phyloP scores from a whole-genome alignment of 2,329 filamentous ascomycete genomes.

The Cercospora beticola region DNA sequence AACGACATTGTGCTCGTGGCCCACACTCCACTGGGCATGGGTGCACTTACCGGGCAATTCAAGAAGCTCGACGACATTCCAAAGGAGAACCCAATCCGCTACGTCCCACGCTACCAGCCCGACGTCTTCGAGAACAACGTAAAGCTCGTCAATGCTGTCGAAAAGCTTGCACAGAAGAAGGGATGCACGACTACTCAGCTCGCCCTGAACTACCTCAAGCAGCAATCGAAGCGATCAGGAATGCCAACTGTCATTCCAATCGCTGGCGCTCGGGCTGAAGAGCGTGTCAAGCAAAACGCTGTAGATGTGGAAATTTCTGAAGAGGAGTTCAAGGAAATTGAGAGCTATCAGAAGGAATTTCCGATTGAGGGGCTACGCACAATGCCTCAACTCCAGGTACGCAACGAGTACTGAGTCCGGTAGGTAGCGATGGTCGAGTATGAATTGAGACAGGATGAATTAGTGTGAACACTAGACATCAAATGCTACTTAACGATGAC shows the following conservation, averaged over 20 bases:
- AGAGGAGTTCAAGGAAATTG: background rate
- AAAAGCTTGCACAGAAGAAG: conserved; percentile 60
- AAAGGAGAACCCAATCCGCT: conserved; percentile 48
- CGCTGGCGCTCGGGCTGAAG: background rate
- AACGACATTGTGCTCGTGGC: background rate
- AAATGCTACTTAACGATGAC: background rate
- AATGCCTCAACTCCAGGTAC: background rate
- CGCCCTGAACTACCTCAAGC: conserved; percentile 29
- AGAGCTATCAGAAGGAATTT: background rate
- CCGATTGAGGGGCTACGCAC: background rate
- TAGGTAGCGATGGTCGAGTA: background rate
- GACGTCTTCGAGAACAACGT: conserved; percentile 65
- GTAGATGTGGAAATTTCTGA: background rate
- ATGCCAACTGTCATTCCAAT: background rate
- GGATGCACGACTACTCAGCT: conserved; percentile 49
- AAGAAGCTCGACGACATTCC: conserved; percentile 55
- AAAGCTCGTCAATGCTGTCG: conserved; percentile 58
- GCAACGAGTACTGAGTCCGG: background rate
- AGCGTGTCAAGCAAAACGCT: background rate
- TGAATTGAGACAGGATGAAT: background rate
- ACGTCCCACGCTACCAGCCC: conserved; percentile 59
- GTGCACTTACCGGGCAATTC: conserved; percentile 50
- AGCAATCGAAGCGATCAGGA: background rate
- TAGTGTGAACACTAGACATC: background rate
- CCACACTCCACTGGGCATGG: background rate